These are phyloP conservation scores for Trifolium dubium DNA, from an alignment of 306 rosid genomes.

Conservation along the genomic window DNA sequence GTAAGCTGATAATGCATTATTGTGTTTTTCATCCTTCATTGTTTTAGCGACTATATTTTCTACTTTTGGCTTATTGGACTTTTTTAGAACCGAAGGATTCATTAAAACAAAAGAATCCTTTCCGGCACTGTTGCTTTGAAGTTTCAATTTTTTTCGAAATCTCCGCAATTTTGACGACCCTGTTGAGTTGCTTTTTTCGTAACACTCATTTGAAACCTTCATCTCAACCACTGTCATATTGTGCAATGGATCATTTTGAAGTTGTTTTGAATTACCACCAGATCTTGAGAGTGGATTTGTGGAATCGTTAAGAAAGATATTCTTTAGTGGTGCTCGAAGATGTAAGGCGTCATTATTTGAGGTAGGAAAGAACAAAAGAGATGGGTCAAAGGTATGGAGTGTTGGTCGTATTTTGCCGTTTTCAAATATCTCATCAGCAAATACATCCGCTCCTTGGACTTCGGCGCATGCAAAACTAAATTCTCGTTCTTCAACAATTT, in stretches of 20 bases:
- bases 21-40: background rate
- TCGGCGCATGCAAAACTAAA: no score
- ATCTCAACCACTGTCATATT: slow-evolving; percentile 39
- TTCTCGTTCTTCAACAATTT: no score
- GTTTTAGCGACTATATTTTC: background rate
- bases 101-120: background rate
- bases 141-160: background rate
- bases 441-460: no score
- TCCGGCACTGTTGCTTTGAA: background rate
- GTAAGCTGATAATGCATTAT: background rate
- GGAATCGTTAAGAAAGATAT: slow-evolving; percentile 7
- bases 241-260: no score
- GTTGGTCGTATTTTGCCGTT: slow-evolving; percentile 64
- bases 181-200: slow-evolving; percentile 47
- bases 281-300: background rate
- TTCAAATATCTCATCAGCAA: background rate
- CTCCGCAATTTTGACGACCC: background rate
- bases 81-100: background rate
- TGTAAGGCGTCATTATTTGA: background rate
- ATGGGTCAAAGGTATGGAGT: slow-evolving; percentile 46
- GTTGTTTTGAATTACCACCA: background rate
- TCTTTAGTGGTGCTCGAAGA: slow-evolving; percentile 54
- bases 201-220: background rate
- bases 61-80: slow-evolving; percentile 46
- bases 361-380: slow-evolving; percentile 27